These are phyloP conservation scores for Crucibulum laeve DNA, from an alignment of 768 basidiomycete genomes.

Conservation along the genomic window DNA sequence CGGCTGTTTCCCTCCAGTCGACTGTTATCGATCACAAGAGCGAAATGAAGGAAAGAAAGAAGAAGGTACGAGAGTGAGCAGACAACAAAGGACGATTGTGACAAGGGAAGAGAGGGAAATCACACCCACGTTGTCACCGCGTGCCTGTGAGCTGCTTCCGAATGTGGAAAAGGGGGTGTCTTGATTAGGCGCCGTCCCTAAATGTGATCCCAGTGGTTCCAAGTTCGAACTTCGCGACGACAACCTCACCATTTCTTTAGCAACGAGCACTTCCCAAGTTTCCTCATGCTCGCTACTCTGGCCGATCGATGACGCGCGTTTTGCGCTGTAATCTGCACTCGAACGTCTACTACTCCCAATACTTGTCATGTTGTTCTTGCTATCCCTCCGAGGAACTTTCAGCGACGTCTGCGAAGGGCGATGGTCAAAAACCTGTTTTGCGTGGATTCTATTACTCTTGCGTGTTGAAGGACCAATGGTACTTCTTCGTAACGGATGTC, in stretches of 20 bases:
- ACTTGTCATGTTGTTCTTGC: constrained; percentile 20
- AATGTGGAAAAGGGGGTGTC: constrained; percentile 20
- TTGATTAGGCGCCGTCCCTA: constrained; percentile 11
- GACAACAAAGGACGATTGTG: constrained; percentile 22
- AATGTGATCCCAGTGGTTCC: constrained; percentile 2
- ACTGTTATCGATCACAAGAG: constrained; percentile 19
- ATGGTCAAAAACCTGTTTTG: not conserved
- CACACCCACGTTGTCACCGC: constrained; percentile 35
- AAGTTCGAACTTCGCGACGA: constrained; percentile 28
- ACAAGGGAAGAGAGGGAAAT: constrained; percentile 15
- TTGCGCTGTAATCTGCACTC: constrained; percentile 56
- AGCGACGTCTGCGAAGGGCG: constrained; percentile 1
- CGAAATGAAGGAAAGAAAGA: constrained; percentile 15
- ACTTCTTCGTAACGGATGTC: constrained; percentile 10
- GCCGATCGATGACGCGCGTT: constrained; percentile 33
- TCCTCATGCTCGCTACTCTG: constrained; percentile 26
- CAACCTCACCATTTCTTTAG: constrained; percentile 49
- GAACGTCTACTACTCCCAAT: constrained; percentile 36
- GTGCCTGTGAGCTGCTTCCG: constrained; percentile 27
- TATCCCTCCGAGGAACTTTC: constrained; percentile 22
- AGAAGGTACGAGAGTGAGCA: constrained; percentile 18
- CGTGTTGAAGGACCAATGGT: not conserved
- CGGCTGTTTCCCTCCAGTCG: constrained; percentile 17
- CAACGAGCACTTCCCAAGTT: constrained; percentile 57
- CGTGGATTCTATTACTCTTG: not conserved